A percentile compares a stretch with the other conserved stretches of the same genome.
Conservation (phyloP, 2,329 filamentous ascomycete species). For the Neurospora sp. region DNA sequence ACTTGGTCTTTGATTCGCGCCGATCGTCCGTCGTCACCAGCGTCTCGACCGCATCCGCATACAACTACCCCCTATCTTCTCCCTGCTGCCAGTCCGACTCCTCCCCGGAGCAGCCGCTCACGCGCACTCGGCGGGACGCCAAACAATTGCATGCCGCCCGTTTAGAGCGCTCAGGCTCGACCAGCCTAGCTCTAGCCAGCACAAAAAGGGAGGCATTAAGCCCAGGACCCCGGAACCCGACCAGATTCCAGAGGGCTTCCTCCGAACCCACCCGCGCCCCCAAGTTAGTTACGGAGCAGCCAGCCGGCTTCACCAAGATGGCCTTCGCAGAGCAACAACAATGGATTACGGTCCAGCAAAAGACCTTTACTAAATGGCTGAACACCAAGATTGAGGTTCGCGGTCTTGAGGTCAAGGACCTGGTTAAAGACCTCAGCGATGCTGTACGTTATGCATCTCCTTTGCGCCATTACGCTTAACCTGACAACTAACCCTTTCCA, state of each 20-base stretch:
- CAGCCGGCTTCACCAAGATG: slow-evolving; percentile 47
- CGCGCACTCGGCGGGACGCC: slow-evolving; percentile 34
- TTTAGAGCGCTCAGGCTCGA: slow-evolving; percentile 33
- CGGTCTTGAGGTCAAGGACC: slow-evolving; percentile 70
- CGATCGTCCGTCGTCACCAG: slow-evolving; percentile 22
- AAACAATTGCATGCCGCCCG: slow-evolving; percentile 40
- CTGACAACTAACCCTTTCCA: neutral
- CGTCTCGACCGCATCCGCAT: slow-evolving; percentile 12
- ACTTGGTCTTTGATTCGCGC: slow-evolving; percentile 20
- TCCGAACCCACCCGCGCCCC: slow-evolving; percentile 27
- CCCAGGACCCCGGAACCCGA: slow-evolving; percentile 17
- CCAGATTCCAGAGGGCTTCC: slow-evolving; percentile 25
- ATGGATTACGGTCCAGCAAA: slow-evolving; percentile 81
- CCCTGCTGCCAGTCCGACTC: slow-evolving; percentile 13
- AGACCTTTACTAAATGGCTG: slow-evolving; percentile 99
- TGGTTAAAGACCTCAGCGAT: slow-evolving; percentile 84
- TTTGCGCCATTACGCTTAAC: neutral
- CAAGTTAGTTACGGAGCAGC: slow-evolving; percentile 35
- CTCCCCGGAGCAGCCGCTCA: slow-evolving; percentile 16
- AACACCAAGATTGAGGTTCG: slow-evolving; percentile 86
- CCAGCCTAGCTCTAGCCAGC: slow-evolving; percentile 24
- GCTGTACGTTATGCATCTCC: slow-evolving; percentile 53
- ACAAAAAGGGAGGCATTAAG: slow-evolving; percentile 14
- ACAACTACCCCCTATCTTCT: slow-evolving; percentile 4
- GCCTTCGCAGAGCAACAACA: slow-evolving; percentile 54